phyloP scores from a whole-genome alignment of 2,329 filamentous ascomycete genomes.

The Xylariaceae sp. region DNA sequence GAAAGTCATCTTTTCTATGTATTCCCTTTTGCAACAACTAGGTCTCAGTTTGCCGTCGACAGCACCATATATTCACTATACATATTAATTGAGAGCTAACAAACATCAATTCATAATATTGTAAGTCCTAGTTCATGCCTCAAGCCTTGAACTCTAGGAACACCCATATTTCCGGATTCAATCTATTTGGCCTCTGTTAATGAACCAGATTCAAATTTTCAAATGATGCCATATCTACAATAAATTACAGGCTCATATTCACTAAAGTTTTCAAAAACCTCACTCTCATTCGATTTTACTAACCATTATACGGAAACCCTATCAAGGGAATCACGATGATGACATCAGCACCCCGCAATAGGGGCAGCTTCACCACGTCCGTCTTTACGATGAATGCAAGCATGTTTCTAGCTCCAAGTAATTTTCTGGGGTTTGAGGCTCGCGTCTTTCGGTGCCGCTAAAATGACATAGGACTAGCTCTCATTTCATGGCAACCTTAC shows the following conservation, averaged over 20 bases:
- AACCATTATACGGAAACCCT: conserved; percentile 31
- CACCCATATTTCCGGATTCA: too few species aligned
- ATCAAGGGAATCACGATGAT: conserved; percentile 17
- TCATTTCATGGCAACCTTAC: too few species aligned
- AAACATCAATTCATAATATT: background rate
- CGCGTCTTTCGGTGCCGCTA: too few species aligned
- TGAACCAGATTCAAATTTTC: too few species aligned
- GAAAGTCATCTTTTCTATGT: conserved; percentile 38
- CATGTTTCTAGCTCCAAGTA: background rate
- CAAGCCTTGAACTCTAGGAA: background rate
- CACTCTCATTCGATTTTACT: conserved; percentile 23
- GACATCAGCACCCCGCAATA: conserved; percentile 23
- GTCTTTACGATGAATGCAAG: background rate
- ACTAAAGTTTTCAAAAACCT: conserved; percentile 31
- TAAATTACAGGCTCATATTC: too few species aligned
- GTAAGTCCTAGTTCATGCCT: background rate
- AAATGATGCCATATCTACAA: background rate
- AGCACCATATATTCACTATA: conserved; percentile 28
- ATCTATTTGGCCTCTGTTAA: too few species aligned
- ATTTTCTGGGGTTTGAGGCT: background rate
- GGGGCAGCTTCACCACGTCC: conserved; percentile 6
- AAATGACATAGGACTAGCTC: too few species aligned
- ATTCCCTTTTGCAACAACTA: conserved; percentile 38
- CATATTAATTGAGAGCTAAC: background rate
- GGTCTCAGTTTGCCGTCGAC: conserved; percentile 37